Evolutionary conservation across 2,329 filamentous ascomycete genomes (phyloP).

Genomic region (Eutypella sp.): DNA sequence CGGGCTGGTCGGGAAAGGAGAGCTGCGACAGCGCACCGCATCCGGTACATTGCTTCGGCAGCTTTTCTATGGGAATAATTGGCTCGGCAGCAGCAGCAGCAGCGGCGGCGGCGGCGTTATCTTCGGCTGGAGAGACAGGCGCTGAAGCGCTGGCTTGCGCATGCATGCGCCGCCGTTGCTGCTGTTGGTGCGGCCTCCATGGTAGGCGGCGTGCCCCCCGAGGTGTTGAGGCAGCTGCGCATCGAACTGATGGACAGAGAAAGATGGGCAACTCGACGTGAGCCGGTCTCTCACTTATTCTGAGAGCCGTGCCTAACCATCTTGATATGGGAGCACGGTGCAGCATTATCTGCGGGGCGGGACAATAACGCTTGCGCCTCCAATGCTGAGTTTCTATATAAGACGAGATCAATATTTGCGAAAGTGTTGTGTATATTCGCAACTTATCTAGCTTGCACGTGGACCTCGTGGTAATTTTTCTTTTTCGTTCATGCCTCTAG

Average conservation of each 20-base stretch:
- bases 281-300: slow-evolving; percentile 33
- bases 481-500: too few relatives aligned
- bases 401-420: too few relatives aligned
- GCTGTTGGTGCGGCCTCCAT: slow-evolving; percentile 18
- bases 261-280: slow-evolving; percentile 40
- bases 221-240: slow-evolving; percentile 7
- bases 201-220: slow-evolving; percentile 8
- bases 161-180: slow-evolving; percentile 24
- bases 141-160: slow-evolving; percentile 14
- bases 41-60: slow-evolving; percentile 57
- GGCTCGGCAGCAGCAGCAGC: neutral
- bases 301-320: slow-evolving; percentile 39
- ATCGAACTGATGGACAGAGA: slow-evolving; percentile 40
- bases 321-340: slow-evolving; percentile 38
- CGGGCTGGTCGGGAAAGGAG: slow-evolving; percentile 42
- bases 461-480: too few relatives aligned
- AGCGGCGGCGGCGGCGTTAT: neutral
- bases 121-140: slow-evolving; percentile 1
- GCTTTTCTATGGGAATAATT: slow-evolving; percentile 13
- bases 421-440: too few relatives aligned
- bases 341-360: slow-evolving; percentile 28
- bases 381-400: too few relatives aligned
- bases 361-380: slow-evolving; percentile 1
- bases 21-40: slow-evolving; percentile 63
- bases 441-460: too few relatives aligned